Evolutionary conservation across 352 stramenopile species (phyloP).

Genomic region (Bremia lactucae): DNA sequence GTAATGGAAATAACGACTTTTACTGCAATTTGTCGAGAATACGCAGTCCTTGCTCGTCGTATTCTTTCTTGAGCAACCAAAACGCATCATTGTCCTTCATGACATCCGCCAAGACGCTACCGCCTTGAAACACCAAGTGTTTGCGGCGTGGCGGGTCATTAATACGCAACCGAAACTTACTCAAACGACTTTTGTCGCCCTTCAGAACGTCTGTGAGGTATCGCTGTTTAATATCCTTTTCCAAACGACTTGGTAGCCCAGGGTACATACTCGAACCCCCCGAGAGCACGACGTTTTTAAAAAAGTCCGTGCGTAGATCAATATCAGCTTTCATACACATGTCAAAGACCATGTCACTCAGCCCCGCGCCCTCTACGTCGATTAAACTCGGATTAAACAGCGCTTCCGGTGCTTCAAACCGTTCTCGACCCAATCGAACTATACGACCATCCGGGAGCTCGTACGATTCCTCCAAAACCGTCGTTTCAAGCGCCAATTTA

Average conservation of each 20-base stretch:
- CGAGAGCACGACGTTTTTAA: conserved; percentile 95
- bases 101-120: conserved; percentile 88
- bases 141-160: conserved; percentile 93
- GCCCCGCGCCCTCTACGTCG: conserved; percentile 91
- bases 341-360: conserved; percentile 96
- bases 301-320: conserved; percentile 92
- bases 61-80: conserved; percentile 92
- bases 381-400: conserved; percentile 96
- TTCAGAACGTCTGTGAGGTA: conserved; percentile 76
- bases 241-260: conserved; percentile 87
- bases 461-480: conserved; percentile 87
- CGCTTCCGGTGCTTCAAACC: conserved; percentile 92
- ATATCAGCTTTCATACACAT: conserved; percentile 96
- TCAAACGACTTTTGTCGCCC: conserved; percentile 80
- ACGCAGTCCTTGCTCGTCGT: conserved; percentile 88
- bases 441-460: conserved; percentile 94
- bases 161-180: conserved; percentile 91
- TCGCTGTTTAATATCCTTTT: conserved; percentile 82
- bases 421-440: conserved; percentile 91
- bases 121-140: conserved; percentile 92
- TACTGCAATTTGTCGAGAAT: conserved; percentile 75
- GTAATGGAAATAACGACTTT: conserved; percentile 1
- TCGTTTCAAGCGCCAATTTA: conserved; percentile 85
- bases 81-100: conserved; percentile 92
- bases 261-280: conserved; percentile 93